Evolutionary conservation across 257 asterid species (phyloP).

Genomic region (Primulina tabacum): DNA sequence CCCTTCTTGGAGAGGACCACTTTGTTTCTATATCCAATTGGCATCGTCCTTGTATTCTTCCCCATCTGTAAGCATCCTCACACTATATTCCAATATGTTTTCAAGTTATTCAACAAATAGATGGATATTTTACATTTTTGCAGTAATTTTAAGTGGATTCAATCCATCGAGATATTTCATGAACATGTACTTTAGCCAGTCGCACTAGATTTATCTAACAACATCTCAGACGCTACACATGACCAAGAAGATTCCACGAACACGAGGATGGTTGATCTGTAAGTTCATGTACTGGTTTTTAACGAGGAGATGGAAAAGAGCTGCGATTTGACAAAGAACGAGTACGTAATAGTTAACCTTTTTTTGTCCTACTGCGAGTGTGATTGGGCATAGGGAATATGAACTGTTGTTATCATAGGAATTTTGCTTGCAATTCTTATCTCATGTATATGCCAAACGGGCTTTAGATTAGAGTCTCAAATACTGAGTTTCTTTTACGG

Average conservation of each 20-base stretch:
- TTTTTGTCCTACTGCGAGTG: not conserved
- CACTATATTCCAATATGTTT: not conserved
- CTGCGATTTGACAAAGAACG: not conserved
- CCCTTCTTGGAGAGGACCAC: conserved; percentile 99
- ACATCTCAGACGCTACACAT: conserved; percentile 25
- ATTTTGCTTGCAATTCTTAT: not conserved
- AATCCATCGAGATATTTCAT: conserved; percentile 89
- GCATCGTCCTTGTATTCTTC: conserved; percentile 69
- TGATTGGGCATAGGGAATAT: not conserved
- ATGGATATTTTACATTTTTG: conserved; percentile 27
- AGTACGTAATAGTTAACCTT: not conserved
- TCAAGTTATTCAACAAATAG: conserved; percentile 3
- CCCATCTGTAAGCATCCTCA: conserved; percentile 56
- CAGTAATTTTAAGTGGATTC: conserved; percentile 87
- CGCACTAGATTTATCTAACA: conserved; percentile 41
- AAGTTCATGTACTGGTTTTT: conserved; percentile 7
- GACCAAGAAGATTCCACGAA: conserved; percentile 24
- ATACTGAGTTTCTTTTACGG: not conserved
- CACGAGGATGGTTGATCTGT: conserved; percentile 1
- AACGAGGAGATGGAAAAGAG: not conserved
- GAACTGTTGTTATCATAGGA: not conserved
- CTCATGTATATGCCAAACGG: not conserved
- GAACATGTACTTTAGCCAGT: conserved; percentile 79
- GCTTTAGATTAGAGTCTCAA: not conserved
- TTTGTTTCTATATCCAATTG: conserved; percentile 93